A percentile compares a stretch with the other conserved stretches of the same genome.
Conservation (phyloP, 306 rosid genomes). For the Cucurbita maxima region DNA sequence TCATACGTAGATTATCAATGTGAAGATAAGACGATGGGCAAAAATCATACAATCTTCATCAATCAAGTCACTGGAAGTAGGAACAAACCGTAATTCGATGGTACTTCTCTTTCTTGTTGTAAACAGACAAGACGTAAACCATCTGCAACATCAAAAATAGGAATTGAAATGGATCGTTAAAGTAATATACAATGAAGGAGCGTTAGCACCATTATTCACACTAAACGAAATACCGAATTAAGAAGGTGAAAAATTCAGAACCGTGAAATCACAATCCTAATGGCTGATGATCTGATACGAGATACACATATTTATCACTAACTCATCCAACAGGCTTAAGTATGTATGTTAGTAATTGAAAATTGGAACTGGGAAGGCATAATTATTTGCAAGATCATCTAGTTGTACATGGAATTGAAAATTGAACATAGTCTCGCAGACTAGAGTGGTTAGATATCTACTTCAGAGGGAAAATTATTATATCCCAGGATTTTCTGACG, state of each 20-base stretch:
- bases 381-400: background rate
- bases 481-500: background rate
- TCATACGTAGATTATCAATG: background rate
- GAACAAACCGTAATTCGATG: constrained; percentile 79
- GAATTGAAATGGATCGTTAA: constrained; percentile 4
- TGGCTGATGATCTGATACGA: background rate
- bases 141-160: constrained; percentile 49
- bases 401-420: background rate
- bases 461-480: background rate
- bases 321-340: background rate
- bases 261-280: background rate
- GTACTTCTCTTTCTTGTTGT: constrained; percentile 90
- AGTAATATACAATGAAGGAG: constrained; percentile 3
- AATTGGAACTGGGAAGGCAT: background rate
- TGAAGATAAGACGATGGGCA: background rate
- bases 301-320: background rate
- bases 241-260: background rate
- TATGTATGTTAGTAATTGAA: background rate
- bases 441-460: background rate
- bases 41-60: background rate
- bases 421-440: background rate
- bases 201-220: background rate
- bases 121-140: constrained; percentile 87
- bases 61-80: background rate
- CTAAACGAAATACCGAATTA: background rate